phyloP scores from a whole-genome alignment of 306 rosid genomes.

The Nissolia schottii region DNA sequence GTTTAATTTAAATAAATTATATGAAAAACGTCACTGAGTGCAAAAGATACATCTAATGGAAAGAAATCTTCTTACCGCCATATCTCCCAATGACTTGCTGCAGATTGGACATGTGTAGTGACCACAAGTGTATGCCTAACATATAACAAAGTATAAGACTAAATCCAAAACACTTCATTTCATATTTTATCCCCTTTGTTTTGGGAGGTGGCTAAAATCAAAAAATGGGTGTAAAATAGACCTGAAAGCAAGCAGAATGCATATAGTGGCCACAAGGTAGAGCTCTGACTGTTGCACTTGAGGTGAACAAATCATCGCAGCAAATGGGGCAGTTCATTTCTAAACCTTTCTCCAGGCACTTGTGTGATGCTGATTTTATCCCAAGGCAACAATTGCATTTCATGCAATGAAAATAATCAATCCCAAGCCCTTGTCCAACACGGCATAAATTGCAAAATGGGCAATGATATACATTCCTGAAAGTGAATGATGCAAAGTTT shows the following conservation, averaged over 20 bases:
- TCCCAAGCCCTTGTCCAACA: slow-evolving; percentile 91
- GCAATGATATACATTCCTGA: slow-evolving; percentile 94
- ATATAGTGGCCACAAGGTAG: slow-evolving; percentile 97
- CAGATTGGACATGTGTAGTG: slow-evolving; percentile 97
- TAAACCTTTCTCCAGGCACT: slow-evolving; percentile 90
- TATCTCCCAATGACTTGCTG: slow-evolving; percentile 98
- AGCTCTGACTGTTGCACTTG: slow-evolving; percentile 91
- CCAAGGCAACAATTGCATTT: slow-evolving; percentile 97
- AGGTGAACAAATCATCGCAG: slow-evolving; percentile 90
- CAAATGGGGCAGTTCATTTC: slow-evolving; percentile 98
- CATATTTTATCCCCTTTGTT: background rate
- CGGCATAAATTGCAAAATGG: slow-evolving; percentile 99
- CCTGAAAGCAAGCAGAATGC: slow-evolving; percentile 99
- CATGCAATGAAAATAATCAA: slow-evolving; percentile 97
- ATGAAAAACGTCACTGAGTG: background rate
- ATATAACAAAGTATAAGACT: slow-evolving; percentile 31
- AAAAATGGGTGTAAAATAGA: slow-evolving; percentile 27
- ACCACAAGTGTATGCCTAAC: slow-evolving; percentile 91
- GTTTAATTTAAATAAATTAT: background rate
- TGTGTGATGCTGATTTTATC: slow-evolving; percentile 73
- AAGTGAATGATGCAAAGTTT: slow-evolving; percentile 3
- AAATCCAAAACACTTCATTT: slow-evolving; percentile 15
- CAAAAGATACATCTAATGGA: background rate
- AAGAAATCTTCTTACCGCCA: slow-evolving; percentile 71
- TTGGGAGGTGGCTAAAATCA: background rate